Evolutionary conservation across 139 green algal species (phyloP).

Genomic region (Coccomyxa sp.): DNA sequence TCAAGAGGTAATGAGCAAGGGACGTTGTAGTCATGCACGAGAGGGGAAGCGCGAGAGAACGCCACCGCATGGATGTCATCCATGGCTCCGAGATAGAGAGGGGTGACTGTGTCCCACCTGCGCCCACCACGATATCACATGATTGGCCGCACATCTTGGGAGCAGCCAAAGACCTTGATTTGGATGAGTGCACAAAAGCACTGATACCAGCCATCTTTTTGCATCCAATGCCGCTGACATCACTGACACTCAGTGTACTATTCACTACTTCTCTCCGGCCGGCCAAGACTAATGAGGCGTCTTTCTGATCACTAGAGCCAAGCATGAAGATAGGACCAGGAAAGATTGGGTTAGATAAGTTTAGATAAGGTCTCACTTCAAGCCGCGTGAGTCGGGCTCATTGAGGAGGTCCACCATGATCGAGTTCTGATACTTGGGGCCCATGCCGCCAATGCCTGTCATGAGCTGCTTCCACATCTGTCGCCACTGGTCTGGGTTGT

Average conservation of each 20-base stretch:
- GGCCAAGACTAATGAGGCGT: background rate
- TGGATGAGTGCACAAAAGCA: background rate
- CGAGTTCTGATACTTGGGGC: background rate
- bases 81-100: constrained; percentile 14
- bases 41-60: background rate
- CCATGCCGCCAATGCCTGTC: background rate
- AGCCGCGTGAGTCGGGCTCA: constrained; percentile 10
- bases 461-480: constrained; percentile 5
- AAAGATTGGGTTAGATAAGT: background rate
- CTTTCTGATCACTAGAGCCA: background rate
- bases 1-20: background rate
- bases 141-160: background rate
- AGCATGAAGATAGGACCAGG: too few relatives aligned
- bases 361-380: constrained; percentile 2
- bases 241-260: background rate
- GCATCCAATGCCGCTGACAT: background rate
- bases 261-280: background rate
- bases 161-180: too few relatives aligned
- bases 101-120: background rate
- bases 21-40: background rate
- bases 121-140: background rate
- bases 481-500: background rate
- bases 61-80: constrained; percentile 7
- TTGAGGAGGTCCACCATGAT: constrained; percentile 21
- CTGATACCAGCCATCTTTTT: background rate